phyloP scores from a whole-genome alignment of 768 basidiomycete species.

The Tulasnella sp. region DNA sequence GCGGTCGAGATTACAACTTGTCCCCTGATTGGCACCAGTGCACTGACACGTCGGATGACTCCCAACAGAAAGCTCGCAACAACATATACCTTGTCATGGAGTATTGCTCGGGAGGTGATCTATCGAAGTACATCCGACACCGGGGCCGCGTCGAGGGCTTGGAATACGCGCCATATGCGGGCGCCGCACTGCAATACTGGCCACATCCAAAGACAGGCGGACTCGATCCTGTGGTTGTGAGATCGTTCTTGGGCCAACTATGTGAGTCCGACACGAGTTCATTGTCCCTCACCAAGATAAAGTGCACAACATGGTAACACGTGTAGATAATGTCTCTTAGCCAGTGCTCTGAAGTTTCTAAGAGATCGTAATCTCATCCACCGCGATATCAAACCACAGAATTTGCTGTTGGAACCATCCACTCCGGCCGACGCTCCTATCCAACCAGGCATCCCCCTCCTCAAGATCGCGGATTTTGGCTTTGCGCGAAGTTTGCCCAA shows the following conservation, averaged over 20 bases:
- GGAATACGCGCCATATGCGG: conserved; percentile 61
- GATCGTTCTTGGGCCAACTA: conserved; percentile 85
- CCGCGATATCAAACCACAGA: conserved; percentile 97
- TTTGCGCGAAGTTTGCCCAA: conserved; percentile 89
- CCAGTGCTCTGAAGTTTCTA: conserved; percentile 86
- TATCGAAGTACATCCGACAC: conserved; percentile 94
- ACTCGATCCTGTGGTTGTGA: conserved; percentile 76
- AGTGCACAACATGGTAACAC: too few species aligned
- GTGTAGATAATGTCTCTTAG: conserved; percentile 35
- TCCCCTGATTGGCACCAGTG: neutral
- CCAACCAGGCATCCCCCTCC: conserved; percentile 82
- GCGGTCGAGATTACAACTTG: neutral
- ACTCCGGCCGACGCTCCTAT: conserved; percentile 52
- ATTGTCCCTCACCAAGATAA: too few species aligned
- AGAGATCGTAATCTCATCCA: conserved; percentile 84
- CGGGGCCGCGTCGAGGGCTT: conserved; percentile 86
- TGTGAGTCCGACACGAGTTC: conserved; percentile 33
- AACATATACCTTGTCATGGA: conserved; percentile 89
- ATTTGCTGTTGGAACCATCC: conserved; percentile 78
- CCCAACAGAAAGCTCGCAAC: conserved; percentile 32
- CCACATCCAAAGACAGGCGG: conserved; percentile 87
- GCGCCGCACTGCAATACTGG: conserved; percentile 67
- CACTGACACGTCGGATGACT: too few species aligned
- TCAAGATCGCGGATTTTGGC: conserved; percentile 97
- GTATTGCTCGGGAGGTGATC: conserved; percentile 89